These are phyloP conservation scores for Plasmodium coatneyi DNA, from an alignment of 169 alveolate species.

Conservation along the genomic window DNA sequence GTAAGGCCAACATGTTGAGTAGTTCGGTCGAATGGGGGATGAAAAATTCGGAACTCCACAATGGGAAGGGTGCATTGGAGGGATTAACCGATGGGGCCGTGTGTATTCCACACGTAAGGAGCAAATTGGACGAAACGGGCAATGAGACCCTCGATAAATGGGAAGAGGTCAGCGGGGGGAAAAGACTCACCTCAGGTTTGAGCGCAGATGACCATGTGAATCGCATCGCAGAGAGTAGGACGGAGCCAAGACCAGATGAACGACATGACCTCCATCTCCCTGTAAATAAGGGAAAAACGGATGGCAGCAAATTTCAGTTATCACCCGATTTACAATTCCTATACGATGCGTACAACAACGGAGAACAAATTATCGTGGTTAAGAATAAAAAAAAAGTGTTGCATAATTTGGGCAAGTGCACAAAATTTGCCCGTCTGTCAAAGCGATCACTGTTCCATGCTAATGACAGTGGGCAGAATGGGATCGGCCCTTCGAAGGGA, in stretches of 20 bases:
- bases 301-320: constrained; percentile 14
- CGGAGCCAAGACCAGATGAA: neutral
- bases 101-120: neutral
- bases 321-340: constrained; percentile 40
- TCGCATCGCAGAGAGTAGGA: neutral
- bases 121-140: neutral
- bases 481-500: neutral
- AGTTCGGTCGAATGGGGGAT: neutral
- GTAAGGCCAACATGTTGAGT: neutral
- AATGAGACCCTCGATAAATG: neutral
- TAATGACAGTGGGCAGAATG: constrained; percentile 9
- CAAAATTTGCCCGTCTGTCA: constrained; percentile 9
- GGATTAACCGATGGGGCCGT: neutral
- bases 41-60: neutral
- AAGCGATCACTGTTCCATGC: constrained; percentile 11
- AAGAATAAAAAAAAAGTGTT: constrained; percentile 13
- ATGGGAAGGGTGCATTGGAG: neutral
- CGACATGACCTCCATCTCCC: neutral
- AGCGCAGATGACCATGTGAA: neutral
- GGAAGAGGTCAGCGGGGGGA: neutral
- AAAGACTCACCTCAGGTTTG: neutral
- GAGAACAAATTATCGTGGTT: constrained; percentile 40
- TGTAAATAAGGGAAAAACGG: neutral
- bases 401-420: constrained; percentile 23
- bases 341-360: constrained; percentile 55